Conservation (phyloP, 371 early-diverging fungal genomes). For the Rozella allomycis region DNA sequence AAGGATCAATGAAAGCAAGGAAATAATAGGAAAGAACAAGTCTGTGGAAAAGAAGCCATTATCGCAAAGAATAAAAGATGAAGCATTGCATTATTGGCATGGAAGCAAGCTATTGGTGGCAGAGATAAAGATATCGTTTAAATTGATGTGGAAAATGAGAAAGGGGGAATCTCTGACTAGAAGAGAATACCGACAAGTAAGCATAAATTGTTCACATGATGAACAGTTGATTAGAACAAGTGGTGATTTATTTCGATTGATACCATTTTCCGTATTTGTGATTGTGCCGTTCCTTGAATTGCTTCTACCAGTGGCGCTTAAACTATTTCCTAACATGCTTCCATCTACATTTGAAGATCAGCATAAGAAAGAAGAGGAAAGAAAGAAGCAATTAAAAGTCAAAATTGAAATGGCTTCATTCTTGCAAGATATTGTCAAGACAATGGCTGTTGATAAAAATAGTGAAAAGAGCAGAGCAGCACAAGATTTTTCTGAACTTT, state of each 20-base stretch:
- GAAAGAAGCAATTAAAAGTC: conserved; percentile 58
- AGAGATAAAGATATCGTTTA: conserved; percentile 65
- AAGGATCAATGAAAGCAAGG: too few species aligned
- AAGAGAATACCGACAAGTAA: conserved; percentile 65
- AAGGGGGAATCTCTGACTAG: conserved; percentile 58
- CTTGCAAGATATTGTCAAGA: conserved; percentile 81
- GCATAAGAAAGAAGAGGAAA: conserved; percentile 54
- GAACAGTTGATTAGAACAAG: conserved; percentile 54
- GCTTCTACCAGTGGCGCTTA: conserved; percentile 65
- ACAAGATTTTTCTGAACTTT: conserved; percentile 55
- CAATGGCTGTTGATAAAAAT: conserved; percentile 42
- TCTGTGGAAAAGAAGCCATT: conserved; percentile 13
- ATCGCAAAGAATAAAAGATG: conserved; percentile 50
- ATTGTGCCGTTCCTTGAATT: conserved; percentile 88
- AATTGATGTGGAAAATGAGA: conserved; percentile 47
- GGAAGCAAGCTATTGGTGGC: conserved; percentile 75
- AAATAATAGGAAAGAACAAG: too few species aligned
- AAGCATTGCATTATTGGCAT: conserved; percentile 80
- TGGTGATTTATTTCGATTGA: conserved; percentile 60
- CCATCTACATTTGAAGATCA: conserved; percentile 87
- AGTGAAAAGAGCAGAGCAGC: conserved; percentile 20
- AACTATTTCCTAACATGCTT: conserved; percentile 88
- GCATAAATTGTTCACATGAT: conserved; percentile 4
- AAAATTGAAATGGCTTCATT: conserved; percentile 83
- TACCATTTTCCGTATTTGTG: conserved; percentile 78